phyloP scores from a whole-genome alignment of 306 rosid genomes.

The Hippophae rhamnoides region DNA sequence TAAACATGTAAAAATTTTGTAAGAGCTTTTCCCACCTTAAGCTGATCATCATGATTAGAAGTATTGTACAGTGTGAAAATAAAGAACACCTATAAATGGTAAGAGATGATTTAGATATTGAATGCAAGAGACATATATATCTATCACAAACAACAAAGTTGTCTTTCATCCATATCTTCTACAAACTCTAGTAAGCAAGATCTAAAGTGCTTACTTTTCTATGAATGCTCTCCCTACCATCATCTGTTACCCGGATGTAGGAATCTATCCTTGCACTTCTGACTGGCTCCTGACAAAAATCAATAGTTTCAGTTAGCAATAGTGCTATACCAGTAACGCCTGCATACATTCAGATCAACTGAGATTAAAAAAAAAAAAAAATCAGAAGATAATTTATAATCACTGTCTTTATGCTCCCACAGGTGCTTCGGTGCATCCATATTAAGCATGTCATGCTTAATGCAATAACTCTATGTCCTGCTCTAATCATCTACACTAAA shows the following conservation, averaged over 20 bases:
- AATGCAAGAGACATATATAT: conserved; percentile 2
- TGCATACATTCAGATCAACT: conserved; percentile 3
- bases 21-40: conserved; percentile 46
- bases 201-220: conserved; percentile 40
- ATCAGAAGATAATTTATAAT: no score
- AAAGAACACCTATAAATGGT: conserved; percentile 46
- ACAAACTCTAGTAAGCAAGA: background rate
- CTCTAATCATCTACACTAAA: no score
- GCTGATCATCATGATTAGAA: conserved; percentile 58
- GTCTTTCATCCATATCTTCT: no score
- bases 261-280: conserved; percentile 77
- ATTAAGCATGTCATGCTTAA: no score
- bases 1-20: conserved; percentile 1
- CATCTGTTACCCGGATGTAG: conserved; percentile 57
- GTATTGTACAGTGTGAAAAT: conserved; percentile 61
- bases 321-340: background rate
- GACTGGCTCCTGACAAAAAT: conserved; percentile 53
- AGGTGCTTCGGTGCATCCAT: no score
- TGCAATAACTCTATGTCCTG: no score
- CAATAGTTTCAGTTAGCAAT: conserved; percentile 7
- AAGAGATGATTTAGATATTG: conserved; percentile 14
- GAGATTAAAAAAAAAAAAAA: conserved; percentile 5
- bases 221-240: conserved; percentile 65
- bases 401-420: no score
- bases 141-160: background rate